phyloP scores from a whole-genome alignment of 306 rosid genomes.

The Alnus rubra region DNA sequence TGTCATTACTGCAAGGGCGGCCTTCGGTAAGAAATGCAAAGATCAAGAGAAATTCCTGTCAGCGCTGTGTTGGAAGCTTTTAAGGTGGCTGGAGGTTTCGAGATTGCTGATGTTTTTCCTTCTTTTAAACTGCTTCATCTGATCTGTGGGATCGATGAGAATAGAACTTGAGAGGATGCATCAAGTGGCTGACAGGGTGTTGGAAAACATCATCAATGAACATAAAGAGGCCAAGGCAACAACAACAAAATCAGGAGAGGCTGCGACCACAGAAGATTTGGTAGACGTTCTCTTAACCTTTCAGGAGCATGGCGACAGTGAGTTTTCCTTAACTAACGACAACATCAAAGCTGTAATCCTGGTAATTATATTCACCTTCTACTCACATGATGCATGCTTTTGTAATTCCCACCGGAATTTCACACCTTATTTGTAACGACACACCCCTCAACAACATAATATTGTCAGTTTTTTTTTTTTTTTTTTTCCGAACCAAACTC shows the following conservation, averaged over 20 bases:
- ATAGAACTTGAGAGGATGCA: conserved; percentile 33
- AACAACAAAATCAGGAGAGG: neutral
- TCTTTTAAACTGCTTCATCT: conserved; percentile 34
- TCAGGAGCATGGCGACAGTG: neutral
- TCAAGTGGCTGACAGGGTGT: neutral
- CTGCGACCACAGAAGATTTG: neutral
- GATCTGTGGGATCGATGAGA: conserved; percentile 17
- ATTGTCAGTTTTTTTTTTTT: too few species aligned
- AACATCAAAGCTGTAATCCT: conserved; percentile 18
- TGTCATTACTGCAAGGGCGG: conserved; percentile 29
- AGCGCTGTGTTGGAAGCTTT: neutral
- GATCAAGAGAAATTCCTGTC: conserved; percentile 32
- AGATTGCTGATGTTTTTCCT: conserved; percentile 43
- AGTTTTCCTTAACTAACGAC: conserved; percentile 2
- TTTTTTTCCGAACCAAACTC: too few species aligned
- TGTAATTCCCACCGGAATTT: neutral
- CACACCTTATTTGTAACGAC: too few species aligned
- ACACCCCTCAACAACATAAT: neutral
- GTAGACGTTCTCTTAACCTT: conserved; percentile 15
- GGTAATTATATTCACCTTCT: neutral
- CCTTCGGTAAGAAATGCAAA: conserved; percentile 34
- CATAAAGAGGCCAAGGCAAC: neutral
- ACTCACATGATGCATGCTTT: neutral
- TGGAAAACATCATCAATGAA: conserved; percentile 18
- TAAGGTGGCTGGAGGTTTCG: conserved; percentile 19